Conservation (phyloP, 352 stramenopile species). For the Thalassiosira tumida region DNA sequence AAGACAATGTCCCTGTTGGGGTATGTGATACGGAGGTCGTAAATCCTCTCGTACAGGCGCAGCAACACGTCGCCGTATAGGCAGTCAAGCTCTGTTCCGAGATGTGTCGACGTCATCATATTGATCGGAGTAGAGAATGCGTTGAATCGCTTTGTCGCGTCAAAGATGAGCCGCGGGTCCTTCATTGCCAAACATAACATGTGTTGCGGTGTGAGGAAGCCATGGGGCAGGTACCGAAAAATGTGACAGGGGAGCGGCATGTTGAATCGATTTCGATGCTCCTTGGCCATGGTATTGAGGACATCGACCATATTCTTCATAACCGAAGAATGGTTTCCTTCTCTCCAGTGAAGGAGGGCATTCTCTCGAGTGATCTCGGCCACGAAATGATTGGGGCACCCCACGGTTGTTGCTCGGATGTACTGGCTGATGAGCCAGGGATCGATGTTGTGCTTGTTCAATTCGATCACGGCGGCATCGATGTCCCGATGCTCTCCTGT, state of each 20-base stretch:
- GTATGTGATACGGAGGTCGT: constrained; percentile 23
- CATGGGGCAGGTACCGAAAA: background rate
- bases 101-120: background rate
- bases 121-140: background rate
- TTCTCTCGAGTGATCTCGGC: background rate
- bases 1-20: background rate
- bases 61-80: background rate
- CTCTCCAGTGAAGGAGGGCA: background rate
- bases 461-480: background rate
- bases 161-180: background rate
- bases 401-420: background rate
- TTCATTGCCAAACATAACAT: background rate
- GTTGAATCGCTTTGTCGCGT: background rate
- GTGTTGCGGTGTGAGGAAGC: constrained; percentile 10
- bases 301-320: background rate
- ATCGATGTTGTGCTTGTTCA: background rate
- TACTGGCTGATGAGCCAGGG: background rate
- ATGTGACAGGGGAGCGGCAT: background rate
- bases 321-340: background rate
- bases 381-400: background rate
- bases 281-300: background rate
- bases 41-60: background rate
- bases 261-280: background rate
- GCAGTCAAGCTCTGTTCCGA: background rate
- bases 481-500: background rate